phyloP scores from a whole-genome alignment of 2,329 filamentous ascomycete genomes.

The Fusarium tuaranense region DNA sequence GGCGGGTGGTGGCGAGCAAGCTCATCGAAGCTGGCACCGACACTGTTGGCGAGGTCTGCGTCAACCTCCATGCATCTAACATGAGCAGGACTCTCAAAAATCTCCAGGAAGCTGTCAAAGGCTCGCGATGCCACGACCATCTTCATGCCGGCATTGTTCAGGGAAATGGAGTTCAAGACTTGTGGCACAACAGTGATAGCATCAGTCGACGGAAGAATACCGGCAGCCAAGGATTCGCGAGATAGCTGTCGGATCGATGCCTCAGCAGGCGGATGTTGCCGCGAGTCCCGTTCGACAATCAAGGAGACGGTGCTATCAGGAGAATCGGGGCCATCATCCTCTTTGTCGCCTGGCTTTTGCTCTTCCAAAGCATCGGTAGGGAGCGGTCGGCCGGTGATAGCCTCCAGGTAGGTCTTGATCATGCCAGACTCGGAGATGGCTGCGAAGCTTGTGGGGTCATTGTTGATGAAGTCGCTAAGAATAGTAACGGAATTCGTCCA shows the following conservation, averaged over 20 bases:
- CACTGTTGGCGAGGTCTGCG: slow-evolving; percentile 72
- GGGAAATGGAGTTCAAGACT: slow-evolving; percentile 91
- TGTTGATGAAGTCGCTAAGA: slow-evolving; percentile 96
- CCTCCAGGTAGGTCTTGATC: slow-evolving; percentile 86
- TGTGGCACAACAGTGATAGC: slow-evolving; percentile 88
- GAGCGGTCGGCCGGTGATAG: slow-evolving; percentile 72
- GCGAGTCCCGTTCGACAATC: slow-evolving; percentile 50
- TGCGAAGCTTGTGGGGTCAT: slow-evolving; percentile 96
- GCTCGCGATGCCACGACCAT: slow-evolving; percentile 87
- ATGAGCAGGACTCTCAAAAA: slow-evolving; percentile 94
- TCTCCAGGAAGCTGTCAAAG: slow-evolving; percentile 89
- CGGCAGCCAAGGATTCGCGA: slow-evolving; percentile 66
- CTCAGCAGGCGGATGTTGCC: slow-evolving; percentile 65
- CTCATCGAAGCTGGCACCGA: slow-evolving; percentile 93
- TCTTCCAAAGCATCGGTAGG: slow-evolving; percentile 46
- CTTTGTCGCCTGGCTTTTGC: slow-evolving; percentile 46
- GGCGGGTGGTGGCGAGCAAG: slow-evolving; percentile 92
- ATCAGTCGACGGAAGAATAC: slow-evolving; percentile 88
- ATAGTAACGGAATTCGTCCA: slow-evolving; percentile 97
- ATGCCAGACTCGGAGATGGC: slow-evolving; percentile 95
- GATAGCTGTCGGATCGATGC: slow-evolving; percentile 61
- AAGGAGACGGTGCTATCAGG: slow-evolving; percentile 55
- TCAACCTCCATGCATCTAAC: slow-evolving; percentile 86
- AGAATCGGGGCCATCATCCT: slow-evolving; percentile 52
- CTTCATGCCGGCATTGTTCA: slow-evolving; percentile 89